Evolutionary conservation across 441 rosid species (phyloP), one percentile per base, ranked within the genome.

Genomic region (Eutrema salsugineum): DNA sequence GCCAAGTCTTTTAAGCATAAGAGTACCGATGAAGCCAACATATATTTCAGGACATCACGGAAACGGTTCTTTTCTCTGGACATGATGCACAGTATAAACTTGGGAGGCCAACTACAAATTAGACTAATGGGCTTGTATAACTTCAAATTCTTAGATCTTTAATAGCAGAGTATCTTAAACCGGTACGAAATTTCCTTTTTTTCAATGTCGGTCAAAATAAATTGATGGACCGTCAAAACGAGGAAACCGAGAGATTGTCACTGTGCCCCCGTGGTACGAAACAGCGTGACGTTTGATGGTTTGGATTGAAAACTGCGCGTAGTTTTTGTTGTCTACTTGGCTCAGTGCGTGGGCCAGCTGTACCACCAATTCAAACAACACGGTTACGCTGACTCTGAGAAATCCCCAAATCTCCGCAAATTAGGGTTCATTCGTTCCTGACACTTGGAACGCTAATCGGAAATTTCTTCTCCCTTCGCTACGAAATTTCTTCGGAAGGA

Each of bases 381-480:
- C 78, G 78, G 62, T 24, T 11, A 27, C 46, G 36, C 33, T 8
- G 60, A 58, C 14, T n/a, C 39, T 28, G 35, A 63, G n/a, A 54
- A 76, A 69, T 56, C 66, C 75, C 79, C 79, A 63, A 68, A 38
- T 68, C 70, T 38, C 28, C 5, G 9, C 5, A 63, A 73, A 75
- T 55, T 69, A 76, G 79, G 75, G 75, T 76, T 27, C 35, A 35
- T 54, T 51, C 36, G 5, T 20, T 57, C 64, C 4, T 1, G 10
- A 38, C 40, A 60, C 44, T 28, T 50, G 5, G 19, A 27, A 20
- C 14, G 11, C 73, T 3, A 61, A 63, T 63, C 42, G 40, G 20
- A n/a, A 48, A 48, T 17, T 22, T 20, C 63, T 8, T 16, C 40
- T 70, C 73, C 58, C 10, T 46, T 57, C 27, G 12, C 43, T 20